Base-by-base conservation (phyloP, 495 filamentous ascomycete species). In the Penicillium cinerascens region DNA sequence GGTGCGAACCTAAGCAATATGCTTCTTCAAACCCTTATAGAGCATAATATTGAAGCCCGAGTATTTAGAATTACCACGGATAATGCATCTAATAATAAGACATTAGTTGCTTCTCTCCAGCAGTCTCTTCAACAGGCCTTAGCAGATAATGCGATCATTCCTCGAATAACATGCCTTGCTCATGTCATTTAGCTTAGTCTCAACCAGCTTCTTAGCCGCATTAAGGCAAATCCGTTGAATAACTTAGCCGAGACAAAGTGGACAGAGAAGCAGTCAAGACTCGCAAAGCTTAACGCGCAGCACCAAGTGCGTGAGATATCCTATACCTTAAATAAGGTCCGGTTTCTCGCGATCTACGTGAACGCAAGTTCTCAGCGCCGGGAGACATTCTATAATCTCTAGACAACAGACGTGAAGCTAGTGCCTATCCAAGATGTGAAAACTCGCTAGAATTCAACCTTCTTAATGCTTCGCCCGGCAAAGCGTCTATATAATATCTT, bases 361-460 rank as follows among this genome's bases (percentile, higher is more conserved):
- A 52, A 55, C 38, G 17, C 17, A 44, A 62, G 51, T 39, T 51
- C 51, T 27, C 35, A 62, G 38, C 27, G 47, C 9, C 21, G 25
- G 22, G 27, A 58, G 25, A 20, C 43, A 23, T 62, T 62, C 16
- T 35, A 39, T 20, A 29, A 46, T 15, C 47, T 62, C 10, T 33
- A 62, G 27, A 46, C 11, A n/a, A 11, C 21, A 55, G 44, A 36
- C 10, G 7, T 10, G 35, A 56, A 51, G 26, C 50, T 59, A 23
- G 22, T 63, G 6, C 56, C 52, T 42, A 50, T 59, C 11, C 36
- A 63, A 39, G 60, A 63, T 56, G 36, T 59, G 2, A 18, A 36
- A 36, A 59, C 47, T 49, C 42, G 37, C 22, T 49, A 29, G 46
- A 49, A 49, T 29, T 49, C 17, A 29, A 49, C 37, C 5, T 49